Percentiles rank a stretch among this genome's conserved stretches.
phyloP scores from a whole-genome alignment of 768 basidiomycete species.

The Clitopilus hobsonii region DNA sequence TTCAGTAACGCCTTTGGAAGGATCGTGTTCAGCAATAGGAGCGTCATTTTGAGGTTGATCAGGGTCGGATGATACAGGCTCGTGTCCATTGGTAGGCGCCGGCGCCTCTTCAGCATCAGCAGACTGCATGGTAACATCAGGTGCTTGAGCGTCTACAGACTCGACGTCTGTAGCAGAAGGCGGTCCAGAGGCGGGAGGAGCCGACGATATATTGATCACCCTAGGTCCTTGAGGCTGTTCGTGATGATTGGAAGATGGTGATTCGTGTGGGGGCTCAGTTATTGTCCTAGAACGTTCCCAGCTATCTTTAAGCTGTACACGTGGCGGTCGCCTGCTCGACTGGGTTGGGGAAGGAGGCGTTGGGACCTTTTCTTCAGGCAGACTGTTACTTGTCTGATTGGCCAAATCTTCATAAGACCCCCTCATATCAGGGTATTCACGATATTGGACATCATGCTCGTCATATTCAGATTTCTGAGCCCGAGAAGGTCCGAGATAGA shows the following conservation, averaged over 20 bases:
- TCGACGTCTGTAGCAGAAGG: neutral
- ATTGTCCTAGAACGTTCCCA: conserved; percentile 15
- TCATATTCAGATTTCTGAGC: neutral
- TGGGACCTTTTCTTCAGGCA: conserved; percentile 13
- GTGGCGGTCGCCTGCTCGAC: conserved; percentile 17
- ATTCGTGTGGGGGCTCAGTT: conserved; percentile 14
- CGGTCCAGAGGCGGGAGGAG: neutral
- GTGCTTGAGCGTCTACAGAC: neutral
- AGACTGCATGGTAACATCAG: neutral
- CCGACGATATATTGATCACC: conserved; percentile 2
- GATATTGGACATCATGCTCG: conserved; percentile 11
- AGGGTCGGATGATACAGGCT: neutral
- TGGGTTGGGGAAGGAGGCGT: conserved; percentile 17
- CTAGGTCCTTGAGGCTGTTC: conserved; percentile 13
- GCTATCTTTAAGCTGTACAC: conserved; percentile 23
- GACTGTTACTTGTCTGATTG: conserved; percentile 29
- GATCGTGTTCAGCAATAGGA: neutral
- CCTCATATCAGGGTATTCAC: conserved; percentile 18
- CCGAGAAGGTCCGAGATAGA: conserved; percentile 49
- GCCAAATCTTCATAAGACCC: neutral
- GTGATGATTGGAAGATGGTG: conserved; percentile 27
- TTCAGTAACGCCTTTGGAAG: neutral
- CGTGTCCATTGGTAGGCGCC: neutral
- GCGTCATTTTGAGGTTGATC: neutral
- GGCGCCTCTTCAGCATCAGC: neutral